Evolutionary conservation across 768 basidiomycete genomes (phyloP), one percentile per base, ranked within the genome.

Genomic region (Melanogaster broomeanus): DNA sequence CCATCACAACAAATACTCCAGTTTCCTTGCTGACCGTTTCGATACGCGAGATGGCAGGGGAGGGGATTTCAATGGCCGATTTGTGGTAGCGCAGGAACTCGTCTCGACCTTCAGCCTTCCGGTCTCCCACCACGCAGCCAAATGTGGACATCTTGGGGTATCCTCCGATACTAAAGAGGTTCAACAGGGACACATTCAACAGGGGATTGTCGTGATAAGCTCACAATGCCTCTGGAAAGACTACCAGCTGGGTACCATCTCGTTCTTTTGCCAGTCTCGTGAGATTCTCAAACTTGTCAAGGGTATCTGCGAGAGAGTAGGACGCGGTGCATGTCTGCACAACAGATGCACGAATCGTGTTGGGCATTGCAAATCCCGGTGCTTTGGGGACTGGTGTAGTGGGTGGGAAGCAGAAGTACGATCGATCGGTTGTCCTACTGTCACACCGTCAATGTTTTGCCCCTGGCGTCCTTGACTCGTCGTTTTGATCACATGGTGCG

Each of bases 151-250:
- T 71, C 57, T 82, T 83, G 9, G 83, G 83, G 59, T 84, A 84
- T 3, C 83, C 83, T 5, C 82, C 83, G 38, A 81, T 73, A 53
- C 80, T 82, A 21, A 41, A 18, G 49, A 28, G 15, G 22, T 11
- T 27, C 31, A 43, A n/a, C 19, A 1, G 13, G 9, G 39, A 6
- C 16, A 18, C 18, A 8, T 3, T 21, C 40, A 18, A 41, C 10
- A n/a, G 31, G 46, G 8, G 5, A 49, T 4, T 24, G 19, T 33
- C 31, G 6, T 13, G 8, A 27, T 24, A 11, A 3, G 67, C 77
- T 55, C 49, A 81, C 81, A 83, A 82, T 19, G 79, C 81, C 61
- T 83, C 81, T 15, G 81, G 82, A 57, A 83, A 82, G 19, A 83
- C 77, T 18, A 72, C 78, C 1, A 83, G 61, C 57, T 81, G 77